phyloP scores from a whole-genome alignment of 148 eudicot genomes.

The Spergularia marina region DNA sequence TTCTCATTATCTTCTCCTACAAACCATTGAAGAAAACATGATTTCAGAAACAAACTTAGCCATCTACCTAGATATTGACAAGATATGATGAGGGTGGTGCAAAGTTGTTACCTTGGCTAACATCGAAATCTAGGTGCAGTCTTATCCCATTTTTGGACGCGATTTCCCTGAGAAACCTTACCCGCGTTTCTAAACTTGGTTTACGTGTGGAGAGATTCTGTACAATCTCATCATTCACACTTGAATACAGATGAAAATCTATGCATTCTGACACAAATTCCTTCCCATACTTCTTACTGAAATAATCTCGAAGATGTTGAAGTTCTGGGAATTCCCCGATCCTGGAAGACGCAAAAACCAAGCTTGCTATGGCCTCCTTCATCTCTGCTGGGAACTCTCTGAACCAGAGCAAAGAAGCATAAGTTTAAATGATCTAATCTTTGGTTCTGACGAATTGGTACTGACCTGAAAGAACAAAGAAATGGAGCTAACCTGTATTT shows the following conservation, averaged over 20 bases:
- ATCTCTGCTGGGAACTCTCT: slow-evolving; percentile 57
- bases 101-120: slow-evolving; percentile 11
- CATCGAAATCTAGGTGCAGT: slow-evolving; percentile 23
- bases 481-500: slow-evolving; percentile 22
- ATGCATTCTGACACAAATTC: slow-evolving; percentile 37
- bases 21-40: slow-evolving; percentile 1
- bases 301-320: slow-evolving; percentile 40
- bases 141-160: slow-evolving; percentile 38
- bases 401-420: background rate
- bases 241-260: slow-evolving; percentile 39
- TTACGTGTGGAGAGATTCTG: slow-evolving; percentile 37
- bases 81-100: background rate
- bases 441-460: no score
- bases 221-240: slow-evolving; percentile 46
- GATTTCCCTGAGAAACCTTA: slow-evolving; percentile 36
- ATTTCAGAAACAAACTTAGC: background rate
- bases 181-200: slow-evolving; percentile 40
- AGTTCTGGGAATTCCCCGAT: slow-evolving; percentile 61
- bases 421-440: background rate
- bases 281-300: slow-evolving; percentile 44
- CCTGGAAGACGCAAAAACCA: slow-evolving; percentile 59
- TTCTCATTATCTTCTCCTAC: slow-evolving; percentile 13
- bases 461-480: background rate
- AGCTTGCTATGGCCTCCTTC: slow-evolving; percentile 49
- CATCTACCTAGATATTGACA: background rate